phyloP scores from a whole-genome alignment of 1,284 basidiomycete species.

The Xanthoconium separans region DNA sequence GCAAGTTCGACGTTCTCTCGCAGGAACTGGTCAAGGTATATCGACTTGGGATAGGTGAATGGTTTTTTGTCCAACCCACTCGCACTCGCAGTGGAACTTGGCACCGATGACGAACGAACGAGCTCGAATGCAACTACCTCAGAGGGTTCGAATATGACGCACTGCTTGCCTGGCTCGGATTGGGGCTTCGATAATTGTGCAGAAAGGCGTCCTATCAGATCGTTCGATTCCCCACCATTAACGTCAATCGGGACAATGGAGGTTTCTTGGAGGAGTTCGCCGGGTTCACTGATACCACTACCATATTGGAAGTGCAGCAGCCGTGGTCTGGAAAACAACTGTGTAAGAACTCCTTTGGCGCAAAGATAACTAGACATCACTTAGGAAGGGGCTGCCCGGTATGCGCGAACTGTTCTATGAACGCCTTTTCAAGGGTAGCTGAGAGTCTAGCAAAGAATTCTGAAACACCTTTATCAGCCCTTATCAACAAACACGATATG shows the following conservation, averaged over 20 bases:
- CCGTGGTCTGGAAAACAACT: constrained; percentile 25
- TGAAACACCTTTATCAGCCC: constrained; percentile 17
- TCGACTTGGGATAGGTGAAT: constrained; percentile 59
- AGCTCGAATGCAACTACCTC: constrained; percentile 63
- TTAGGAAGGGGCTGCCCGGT: constrained; percentile 29
- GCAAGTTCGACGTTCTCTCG: constrained; percentile 53
- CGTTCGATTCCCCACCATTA: constrained; percentile 42
- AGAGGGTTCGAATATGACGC: constrained; percentile 60
- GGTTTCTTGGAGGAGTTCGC: constrained; percentile 34
- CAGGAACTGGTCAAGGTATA: constrained; percentile 73
- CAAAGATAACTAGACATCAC: constrained; percentile 15
- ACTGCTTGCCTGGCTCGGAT: constrained; percentile 35
- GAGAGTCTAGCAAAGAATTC: constrained; percentile 41
- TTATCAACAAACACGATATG: neutral
- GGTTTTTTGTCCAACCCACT: constrained; percentile 40
- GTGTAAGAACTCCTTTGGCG: neutral
- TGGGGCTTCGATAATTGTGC: constrained; percentile 41
- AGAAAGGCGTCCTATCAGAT: constrained; percentile 59
- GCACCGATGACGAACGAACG: constrained; percentile 22
- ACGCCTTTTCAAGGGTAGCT: constrained; percentile 35
- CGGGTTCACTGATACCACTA: constrained; percentile 31
- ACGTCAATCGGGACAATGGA: constrained; percentile 43
- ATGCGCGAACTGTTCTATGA: constrained; percentile 28
- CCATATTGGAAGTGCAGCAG: constrained; percentile 45
- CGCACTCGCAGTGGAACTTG: constrained; percentile 8